Conservation (phyloP, 352 stramenopile genomes). For the Phytopythium litorale region DNA sequence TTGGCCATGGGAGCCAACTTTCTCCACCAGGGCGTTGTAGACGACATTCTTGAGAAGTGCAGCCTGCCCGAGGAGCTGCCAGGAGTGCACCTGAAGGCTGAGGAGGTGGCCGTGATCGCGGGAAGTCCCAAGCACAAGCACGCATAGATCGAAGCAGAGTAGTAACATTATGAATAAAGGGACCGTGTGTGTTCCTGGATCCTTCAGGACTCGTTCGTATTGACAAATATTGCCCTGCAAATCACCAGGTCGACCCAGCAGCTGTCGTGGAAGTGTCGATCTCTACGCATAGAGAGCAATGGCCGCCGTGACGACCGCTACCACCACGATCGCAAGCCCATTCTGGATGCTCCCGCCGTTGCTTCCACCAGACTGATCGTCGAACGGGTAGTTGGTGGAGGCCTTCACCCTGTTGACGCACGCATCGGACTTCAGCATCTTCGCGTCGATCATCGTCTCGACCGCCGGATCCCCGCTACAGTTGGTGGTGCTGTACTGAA, state of each 20-base stretch:
- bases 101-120: not conserved
- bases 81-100: not conserved
- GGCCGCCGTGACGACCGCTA: not conserved
- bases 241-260: too few species aligned
- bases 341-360: not conserved
- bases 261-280: too few species aligned
- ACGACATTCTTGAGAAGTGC: constrained; percentile 40
- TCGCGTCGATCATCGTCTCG: not conserved
- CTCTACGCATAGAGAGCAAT: not conserved
- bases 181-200: too few species aligned
- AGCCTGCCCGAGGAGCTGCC: constrained; percentile 5
- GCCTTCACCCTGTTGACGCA: not conserved
- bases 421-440: not conserved
- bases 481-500: not conserved
- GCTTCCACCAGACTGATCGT: not conserved
- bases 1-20: constrained; percentile 39
- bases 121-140: constrained; percentile 4
- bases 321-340: too few species aligned
- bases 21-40: constrained; percentile 22
- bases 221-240: too few species aligned
- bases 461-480: not conserved
- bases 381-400: not conserved
- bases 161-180: not conserved
- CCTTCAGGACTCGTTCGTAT: too few species aligned
- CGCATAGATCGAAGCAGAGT: not conserved